Conservation (phyloP, 495 filamentous ascomycete genomes). For the Pseudoneurospora amorphoporcata region DNA sequence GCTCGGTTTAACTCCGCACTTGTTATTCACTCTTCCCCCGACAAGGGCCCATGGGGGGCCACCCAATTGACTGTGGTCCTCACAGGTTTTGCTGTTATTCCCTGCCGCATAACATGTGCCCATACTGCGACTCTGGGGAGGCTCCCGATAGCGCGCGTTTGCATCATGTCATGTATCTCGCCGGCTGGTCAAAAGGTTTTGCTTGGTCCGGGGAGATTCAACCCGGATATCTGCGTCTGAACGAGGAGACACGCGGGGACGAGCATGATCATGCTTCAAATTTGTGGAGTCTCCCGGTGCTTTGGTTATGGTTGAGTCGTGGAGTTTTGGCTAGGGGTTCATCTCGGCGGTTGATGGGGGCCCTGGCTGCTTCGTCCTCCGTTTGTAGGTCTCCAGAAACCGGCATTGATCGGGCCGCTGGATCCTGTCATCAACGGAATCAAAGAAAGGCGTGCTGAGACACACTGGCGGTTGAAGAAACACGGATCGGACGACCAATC, state of each 20-base stretch:
- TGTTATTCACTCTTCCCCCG: background rate
- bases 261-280: conserved; percentile 17
- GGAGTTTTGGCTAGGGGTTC: background rate
- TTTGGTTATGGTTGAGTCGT: conserved; percentile 17
- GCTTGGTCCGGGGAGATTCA: conserved; percentile 9
- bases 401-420: background rate
- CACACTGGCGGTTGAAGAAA: background rate
- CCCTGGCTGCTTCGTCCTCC: background rate
- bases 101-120: background rate
- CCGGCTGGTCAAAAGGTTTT: conserved; percentile 7
- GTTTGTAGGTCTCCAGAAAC: background rate
- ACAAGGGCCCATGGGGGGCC: background rate
- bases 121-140: background rate
- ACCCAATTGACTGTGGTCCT: background rate
- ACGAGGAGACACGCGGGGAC: conserved; percentile 10
- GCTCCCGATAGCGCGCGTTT: conserved; percentile 9
- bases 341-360: background rate
- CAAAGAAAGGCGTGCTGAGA: background rate
- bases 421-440: background rate
- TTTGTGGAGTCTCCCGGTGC: conserved; percentile 5
- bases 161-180: conserved; percentile 18
- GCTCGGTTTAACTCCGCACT: background rate
- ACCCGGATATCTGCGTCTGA: conserved; percentile 19
- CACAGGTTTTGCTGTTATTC: background rate
- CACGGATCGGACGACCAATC: background rate